phyloP scores from a whole-genome alignment of 2,329 filamentous ascomycete genomes.

The Diplodia sapinea region DNA sequence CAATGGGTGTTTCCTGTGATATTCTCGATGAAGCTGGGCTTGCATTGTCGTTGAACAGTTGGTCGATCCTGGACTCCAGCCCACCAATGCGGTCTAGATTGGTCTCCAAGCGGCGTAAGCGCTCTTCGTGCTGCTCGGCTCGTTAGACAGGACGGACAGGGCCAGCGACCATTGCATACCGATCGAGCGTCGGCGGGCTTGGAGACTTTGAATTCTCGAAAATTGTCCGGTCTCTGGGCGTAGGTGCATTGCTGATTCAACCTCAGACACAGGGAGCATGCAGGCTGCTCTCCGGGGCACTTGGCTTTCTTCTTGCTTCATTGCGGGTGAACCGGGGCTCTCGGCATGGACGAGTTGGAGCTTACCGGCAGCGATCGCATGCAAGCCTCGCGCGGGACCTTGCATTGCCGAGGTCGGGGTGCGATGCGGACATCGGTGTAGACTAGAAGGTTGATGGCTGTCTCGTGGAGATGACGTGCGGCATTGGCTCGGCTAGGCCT shows the following conservation, averaged over 20 bases:
- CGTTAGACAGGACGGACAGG: background rate
- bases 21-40: too few species aligned
- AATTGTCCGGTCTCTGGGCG: background rate
- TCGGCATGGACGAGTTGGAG: background rate
- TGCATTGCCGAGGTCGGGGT: background rate
- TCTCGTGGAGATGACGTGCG: background rate
- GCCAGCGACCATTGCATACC: background rate
- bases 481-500: background rate
- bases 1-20: background rate
- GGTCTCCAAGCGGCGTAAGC: background rate
- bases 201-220: background rate
- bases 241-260: background rate
- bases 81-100: background rate
- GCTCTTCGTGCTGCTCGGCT: background rate
- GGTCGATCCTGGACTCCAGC: background rate
- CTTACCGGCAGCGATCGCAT: slow-evolving; percentile 3
- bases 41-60: background rate
- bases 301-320: background rate
- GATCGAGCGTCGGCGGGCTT: background rate
- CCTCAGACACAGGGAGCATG: background rate
- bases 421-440: background rate
- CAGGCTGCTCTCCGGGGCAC: slow-evolving; percentile 3
- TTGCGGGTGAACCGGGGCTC: background rate
- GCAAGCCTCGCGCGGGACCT: background rate
- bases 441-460: background rate